Conservation (phyloP, 108 stramenopile genomes). For the Skeletonema menzelii region DNA sequence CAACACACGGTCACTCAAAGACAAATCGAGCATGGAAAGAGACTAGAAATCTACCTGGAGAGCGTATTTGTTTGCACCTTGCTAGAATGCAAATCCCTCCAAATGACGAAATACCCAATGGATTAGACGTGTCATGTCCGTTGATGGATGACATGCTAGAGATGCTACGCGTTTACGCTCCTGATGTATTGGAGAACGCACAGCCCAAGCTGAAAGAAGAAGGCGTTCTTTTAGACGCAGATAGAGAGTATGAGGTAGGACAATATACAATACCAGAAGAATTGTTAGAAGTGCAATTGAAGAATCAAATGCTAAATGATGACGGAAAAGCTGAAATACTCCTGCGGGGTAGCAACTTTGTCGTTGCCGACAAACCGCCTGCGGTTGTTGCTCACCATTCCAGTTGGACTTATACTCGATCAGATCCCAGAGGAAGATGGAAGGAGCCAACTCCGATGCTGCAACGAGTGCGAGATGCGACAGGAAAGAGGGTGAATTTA, state of each 20-base stretch:
- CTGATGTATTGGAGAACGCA: conserved; percentile 63
- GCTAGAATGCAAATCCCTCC: conserved; percentile 57
- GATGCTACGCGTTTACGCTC: conserved; percentile 59
- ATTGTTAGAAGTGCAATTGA: not conserved
- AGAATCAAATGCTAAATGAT: conserved; percentile 2
- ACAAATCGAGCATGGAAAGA: conserved; percentile 73
- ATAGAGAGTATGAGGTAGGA: conserved; percentile 40
- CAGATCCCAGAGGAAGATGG: conserved; percentile 14
- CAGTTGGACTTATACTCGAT: conserved; percentile 26
- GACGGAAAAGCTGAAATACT: conserved; percentile 33
- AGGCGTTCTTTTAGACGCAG: conserved; percentile 52
- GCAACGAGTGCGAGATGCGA: conserved; percentile 46
- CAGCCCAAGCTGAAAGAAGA: conserved; percentile 56
- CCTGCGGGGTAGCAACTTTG: conserved; percentile 30
- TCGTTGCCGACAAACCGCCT: conserved; percentile 41
- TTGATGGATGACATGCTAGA: conserved; percentile 69
- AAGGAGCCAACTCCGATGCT: conserved; percentile 44
- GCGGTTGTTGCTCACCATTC: conserved; percentile 41
- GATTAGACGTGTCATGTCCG: conserved; percentile 65
- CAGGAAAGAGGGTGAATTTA: conserved; percentile 43
- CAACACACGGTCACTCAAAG: conserved; percentile 68
- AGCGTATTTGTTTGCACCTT: conserved; percentile 75
- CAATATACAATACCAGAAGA: conserved; percentile 33
- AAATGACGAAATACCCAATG: conserved; percentile 48
- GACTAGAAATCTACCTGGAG: conserved; percentile 59